A percentile compares a stretch with the other conserved stretches of the same genome.
phyloP scores from a whole-genome alignment of 2,329 filamentous ascomycete species.

The Xylariaceae sp. region DNA sequence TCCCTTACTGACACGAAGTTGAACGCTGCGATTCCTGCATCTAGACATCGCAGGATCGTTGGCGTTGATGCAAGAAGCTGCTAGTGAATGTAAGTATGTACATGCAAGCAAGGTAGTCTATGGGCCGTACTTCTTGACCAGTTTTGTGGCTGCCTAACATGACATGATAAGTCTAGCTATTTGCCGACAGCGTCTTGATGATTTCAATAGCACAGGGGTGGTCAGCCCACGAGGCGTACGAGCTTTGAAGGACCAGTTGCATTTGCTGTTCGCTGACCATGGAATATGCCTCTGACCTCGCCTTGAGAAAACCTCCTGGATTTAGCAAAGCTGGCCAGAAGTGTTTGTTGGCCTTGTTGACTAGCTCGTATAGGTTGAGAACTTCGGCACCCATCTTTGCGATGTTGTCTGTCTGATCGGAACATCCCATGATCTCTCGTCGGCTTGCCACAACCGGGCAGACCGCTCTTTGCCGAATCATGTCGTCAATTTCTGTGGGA shows the following conservation, averaged over 20 bases:
- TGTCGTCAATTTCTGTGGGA: too few relatives aligned
- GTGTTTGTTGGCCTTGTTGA: too few relatives aligned
- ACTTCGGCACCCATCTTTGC: not conserved
- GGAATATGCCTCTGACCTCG: not conserved
- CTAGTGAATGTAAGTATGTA: too few relatives aligned
- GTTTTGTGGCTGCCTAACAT: too few relatives aligned
- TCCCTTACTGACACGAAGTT: too few relatives aligned
- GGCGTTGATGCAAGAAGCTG: too few relatives aligned
- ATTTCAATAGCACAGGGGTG: not conserved
- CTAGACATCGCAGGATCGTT: too few relatives aligned
- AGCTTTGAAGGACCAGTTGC: not conserved
- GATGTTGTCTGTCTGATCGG: not conserved
- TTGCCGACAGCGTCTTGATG: not conserved
- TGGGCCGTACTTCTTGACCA: too few relatives aligned
- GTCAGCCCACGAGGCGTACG: not conserved
- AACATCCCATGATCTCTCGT: not conserved
- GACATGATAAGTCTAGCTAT: too few relatives aligned
- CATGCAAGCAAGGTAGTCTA: too few relatives aligned
- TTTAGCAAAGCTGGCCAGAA: not conserved
- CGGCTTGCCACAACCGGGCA: not conserved
- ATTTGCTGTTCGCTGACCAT: not conserved
- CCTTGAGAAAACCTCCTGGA: not conserved
- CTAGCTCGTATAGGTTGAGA: not conserved
- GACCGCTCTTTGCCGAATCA: not conserved
- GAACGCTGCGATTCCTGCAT: too few relatives aligned